Base-by-base conservation (phyloP, 2,329 filamentous ascomycete species). In the Alternaria solani region DNA sequence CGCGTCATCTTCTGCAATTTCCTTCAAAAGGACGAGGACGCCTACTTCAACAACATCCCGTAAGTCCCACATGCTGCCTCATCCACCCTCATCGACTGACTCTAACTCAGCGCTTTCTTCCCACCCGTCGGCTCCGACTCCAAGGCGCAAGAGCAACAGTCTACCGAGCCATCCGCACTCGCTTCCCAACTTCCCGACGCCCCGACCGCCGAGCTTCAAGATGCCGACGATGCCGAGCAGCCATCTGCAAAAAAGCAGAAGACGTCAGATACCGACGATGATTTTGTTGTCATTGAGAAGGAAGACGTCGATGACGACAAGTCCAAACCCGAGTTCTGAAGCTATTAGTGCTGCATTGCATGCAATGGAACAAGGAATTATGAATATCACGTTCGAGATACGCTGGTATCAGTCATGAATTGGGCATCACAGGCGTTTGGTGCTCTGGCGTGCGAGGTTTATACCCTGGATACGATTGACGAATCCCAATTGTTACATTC, bases 1-100 rank as follows among this genome's bases (percentile, higher is more conserved):
- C 87, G 88, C 68, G 86, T 98, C 12, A 84, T 97, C 18, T 96
- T 98, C 80, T 94, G 94, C 72, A 91, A 89, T 16, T 97, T 96
- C 77, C 83, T 91, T 75, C 77, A 82, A 54, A 94, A 94, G 79
- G 94, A 98, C 70, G 87, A 91, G 60, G 78, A 81, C 39, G 89
- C 91, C 0, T 98, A 98, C 76, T 83, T 89, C 52, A 69, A 85
- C 25, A 80, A 83, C 36, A 78, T 97, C 11, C 91, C 94, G 93
- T 96, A 79, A 83, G 91, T 41, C 1, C 46, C 52, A 5, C 0
- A 0, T 9, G 16, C 16, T 2, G 14, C 12, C 6, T 9, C 11
- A 28, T 48, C 0, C 7, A 39, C 26, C 16, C 5, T 23, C 18
- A 5, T 7, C 26, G 39, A 51, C 64, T 73, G 49, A 52, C 55